Conservation (phyloP, 1,139 yeast species). For the Blastobotrys petasosporus region DNA sequence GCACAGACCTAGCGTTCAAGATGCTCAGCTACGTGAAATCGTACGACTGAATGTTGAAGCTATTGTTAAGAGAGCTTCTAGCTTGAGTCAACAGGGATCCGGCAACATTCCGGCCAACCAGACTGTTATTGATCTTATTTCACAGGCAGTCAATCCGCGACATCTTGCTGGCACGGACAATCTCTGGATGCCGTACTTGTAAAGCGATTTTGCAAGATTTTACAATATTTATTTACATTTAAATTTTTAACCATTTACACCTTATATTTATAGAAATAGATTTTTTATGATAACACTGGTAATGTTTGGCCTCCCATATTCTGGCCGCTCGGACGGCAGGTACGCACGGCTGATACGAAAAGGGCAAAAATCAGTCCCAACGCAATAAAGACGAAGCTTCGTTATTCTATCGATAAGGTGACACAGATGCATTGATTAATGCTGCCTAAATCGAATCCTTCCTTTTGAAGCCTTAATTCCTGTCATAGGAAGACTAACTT, state of each 20-base stretch:
- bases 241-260: not conserved
- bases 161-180: slow-evolving; percentile 90
- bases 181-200: slow-evolving; percentile 93
- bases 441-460: not conserved
- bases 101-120: slow-evolving; percentile 84
- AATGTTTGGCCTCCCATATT: not conserved
- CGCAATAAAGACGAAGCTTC: not conserved
- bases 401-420: not conserved
- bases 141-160: slow-evolving; percentile 94
- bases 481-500: not conserved
- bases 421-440: not conserved
- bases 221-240: slow-evolving; percentile 8
- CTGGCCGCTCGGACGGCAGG: not conserved
- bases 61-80: slow-evolving; percentile 57
- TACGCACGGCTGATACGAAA: not conserved
- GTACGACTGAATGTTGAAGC: slow-evolving; percentile 85
- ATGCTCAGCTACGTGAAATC: slow-evolving; percentile 77
- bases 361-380: not conserved
- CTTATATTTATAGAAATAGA: not conserved
- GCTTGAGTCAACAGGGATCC: slow-evolving; percentile 71
- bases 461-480: not conserved
- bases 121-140: slow-evolving; percentile 80
- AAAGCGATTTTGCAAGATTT: slow-evolving; percentile 4
- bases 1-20: slow-evolving; percentile 57
- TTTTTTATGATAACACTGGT: slow-evolving; percentile 2